phyloP scores from a whole-genome alignment of 768 basidiomycete genomes.

The Multifurca ochricompacta region DNA sequence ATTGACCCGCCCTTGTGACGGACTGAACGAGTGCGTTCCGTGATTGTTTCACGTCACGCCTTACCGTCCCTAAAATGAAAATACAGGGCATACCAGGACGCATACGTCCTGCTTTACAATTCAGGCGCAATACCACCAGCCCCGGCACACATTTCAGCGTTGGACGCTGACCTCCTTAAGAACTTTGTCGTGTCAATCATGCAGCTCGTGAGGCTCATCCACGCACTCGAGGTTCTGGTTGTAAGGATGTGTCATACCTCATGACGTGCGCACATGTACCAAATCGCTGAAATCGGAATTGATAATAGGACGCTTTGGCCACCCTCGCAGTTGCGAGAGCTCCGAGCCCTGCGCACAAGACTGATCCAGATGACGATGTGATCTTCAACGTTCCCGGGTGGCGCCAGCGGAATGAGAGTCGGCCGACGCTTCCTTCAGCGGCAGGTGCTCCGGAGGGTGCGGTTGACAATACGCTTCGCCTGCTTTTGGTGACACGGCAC shows the following conservation, averaged over 20 bases:
- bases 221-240: conserved; percentile 1
- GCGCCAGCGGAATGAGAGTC: background rate
- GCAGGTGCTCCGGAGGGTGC: background rate
- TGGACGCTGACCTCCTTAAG: conserved; percentile 7
- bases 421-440: background rate
- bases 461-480: background rate
- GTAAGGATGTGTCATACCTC: background rate
- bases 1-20: background rate
- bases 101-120: conserved; percentile 3
- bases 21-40: conserved; percentile 2
- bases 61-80: background rate
- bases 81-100: background rate
- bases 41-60: background rate
- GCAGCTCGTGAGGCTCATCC: conserved; percentile 6
- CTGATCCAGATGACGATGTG: conserved; percentile 5
- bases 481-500: conserved; percentile 3
- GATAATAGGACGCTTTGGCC: background rate
- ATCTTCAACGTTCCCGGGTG: conserved; percentile 14
- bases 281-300: background rate
- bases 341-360: background rate
- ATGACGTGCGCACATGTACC: too few relatives aligned
- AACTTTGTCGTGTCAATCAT: conserved; percentile 3
- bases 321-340: background rate
- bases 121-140: background rate
- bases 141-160: background rate